Evolutionary conservation across 164 flowering plant genomes (phyloP), one percentile per base, ranked within the genome.

Genomic region (Macadamia integrifolia): DNA sequence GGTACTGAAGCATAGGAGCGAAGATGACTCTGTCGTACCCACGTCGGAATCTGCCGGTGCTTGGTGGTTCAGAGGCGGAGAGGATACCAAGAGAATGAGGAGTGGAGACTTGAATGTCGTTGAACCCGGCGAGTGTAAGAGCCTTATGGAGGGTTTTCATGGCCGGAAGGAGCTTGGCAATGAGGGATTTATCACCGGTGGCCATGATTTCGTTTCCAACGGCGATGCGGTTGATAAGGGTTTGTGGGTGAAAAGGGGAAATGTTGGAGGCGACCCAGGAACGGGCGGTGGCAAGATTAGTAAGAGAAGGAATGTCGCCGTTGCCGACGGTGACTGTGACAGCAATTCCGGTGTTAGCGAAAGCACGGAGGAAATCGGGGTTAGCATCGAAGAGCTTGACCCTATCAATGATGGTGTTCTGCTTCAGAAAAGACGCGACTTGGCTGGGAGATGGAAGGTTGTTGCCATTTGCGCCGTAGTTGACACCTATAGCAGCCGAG

Each of bases 381-480:
- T 93, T 84, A 62, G 83, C 58, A 72, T 88, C 89, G 76, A 90
- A 93, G 74, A 93, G 70, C 76, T 88, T 93, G 74, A 93, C 66
- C 17, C 83, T 75, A 78, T 87, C 88, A 70, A 93, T 87, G 58
- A 35, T 76, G 15, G 98, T 93, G 62, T 69, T 61, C 14, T 80
- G 66, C 66, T 79, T 75, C 74, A 93, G 84, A 76, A 90, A 93
- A 30, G 77, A 66, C 6, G 93, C 98, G 15, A 93, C 98, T 60
- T 81, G 80, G 15, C 85, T 11, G 0, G 98, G 95, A 1, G 93
- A 81, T 0, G 93, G 97, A 66, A 93, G 98, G 86, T 91, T 85
- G 85, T 88, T 66, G 31, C 71, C 97, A 6, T 87, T 66, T 15
- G 93, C 87, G 63, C 98, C 98, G 69, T 93, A 91, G 90, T 93